These are phyloP conservation scores for Fusarium sp. DNA, from an alignment of 2,329 filamentous ascomycete genomes.

Conservation along the genomic window DNA sequence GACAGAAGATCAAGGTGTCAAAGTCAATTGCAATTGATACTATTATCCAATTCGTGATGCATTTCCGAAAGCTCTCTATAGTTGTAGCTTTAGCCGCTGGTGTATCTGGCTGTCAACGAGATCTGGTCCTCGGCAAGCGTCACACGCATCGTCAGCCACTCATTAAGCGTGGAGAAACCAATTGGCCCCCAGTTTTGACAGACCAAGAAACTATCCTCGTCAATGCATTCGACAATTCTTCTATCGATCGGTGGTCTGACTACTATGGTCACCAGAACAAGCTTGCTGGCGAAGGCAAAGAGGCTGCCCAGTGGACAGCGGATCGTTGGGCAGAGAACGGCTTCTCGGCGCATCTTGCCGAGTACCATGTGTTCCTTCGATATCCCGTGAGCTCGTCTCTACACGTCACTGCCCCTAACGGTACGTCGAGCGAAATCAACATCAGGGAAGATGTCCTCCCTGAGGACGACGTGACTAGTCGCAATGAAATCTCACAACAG, in stretches of 20 bases:
- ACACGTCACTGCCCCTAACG: conserved; percentile 53
- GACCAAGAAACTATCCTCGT: conserved; percentile 52
- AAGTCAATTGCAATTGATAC: not conserved
- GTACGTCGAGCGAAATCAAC: conserved; percentile 71
- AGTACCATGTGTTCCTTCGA: conserved; percentile 71
- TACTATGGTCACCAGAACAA: conserved; percentile 57
- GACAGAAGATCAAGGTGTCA: not conserved
- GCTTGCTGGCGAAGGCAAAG: conserved; percentile 53
- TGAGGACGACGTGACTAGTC: conserved; percentile 79
- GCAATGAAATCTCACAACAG: conserved; percentile 72
- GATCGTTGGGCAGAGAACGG: conserved; percentile 55
- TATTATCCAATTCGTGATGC: conserved; percentile 27
- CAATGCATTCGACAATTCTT: conserved; percentile 55
- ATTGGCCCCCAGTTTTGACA: conserved; percentile 53
- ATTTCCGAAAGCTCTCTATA: conserved; percentile 27
- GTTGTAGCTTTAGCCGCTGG: conserved; percentile 41
- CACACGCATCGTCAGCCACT: conserved; percentile 52
- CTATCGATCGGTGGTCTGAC: conserved; percentile 54
- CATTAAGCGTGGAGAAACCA: conserved; percentile 48
- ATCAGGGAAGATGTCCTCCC: conserved; percentile 79
- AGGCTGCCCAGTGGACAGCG: conserved; percentile 55
- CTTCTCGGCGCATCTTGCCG: conserved; percentile 51
- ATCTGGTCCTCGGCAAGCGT: conserved; percentile 44
- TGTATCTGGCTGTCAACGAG: conserved; percentile 49
- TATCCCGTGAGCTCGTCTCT: conserved; percentile 70